Evolutionary conservation across 768 basidiomycete species (phyloP).

Genomic region (Kwoniella sp.): DNA sequence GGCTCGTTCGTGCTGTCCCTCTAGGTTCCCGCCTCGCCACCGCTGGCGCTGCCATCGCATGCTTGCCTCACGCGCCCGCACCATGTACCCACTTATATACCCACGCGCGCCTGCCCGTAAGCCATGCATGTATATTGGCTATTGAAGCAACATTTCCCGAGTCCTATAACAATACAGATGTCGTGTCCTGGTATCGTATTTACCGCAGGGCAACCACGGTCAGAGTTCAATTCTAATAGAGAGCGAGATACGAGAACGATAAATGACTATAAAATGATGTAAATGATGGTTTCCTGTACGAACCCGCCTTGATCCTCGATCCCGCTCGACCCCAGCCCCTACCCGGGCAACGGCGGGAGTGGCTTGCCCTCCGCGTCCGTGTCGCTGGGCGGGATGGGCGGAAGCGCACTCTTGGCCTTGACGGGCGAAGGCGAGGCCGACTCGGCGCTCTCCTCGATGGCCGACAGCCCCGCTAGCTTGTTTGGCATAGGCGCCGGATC

Average conservation of each 20-base stretch:
- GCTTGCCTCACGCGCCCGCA: too few species aligned
- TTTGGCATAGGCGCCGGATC: constrained; percentile 3
- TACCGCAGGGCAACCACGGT: neutral
- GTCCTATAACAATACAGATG: neutral
- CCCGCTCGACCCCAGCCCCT: too few species aligned
- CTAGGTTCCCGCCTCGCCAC: neutral
- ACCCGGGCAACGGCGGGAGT: constrained; percentile 9
- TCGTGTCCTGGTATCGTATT: neutral
- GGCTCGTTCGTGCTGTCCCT: constrained; percentile 9
- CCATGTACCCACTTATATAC: too few species aligned
- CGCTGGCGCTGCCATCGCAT: too few species aligned
- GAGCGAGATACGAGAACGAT: neutral
- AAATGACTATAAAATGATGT: neutral
- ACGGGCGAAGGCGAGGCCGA: too few species aligned
- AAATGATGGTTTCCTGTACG: too few species aligned
- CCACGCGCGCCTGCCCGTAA: neutral
- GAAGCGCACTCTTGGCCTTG: too few species aligned
- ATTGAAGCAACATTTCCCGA: constrained; percentile 15
- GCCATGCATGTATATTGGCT: constrained; percentile 35
- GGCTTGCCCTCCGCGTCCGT: constrained; percentile 15
- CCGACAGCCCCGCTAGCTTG: constrained; percentile 1
- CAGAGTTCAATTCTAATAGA: neutral
- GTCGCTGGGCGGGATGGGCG: too few species aligned
- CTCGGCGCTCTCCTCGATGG: constrained; percentile 6
- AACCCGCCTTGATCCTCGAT: too few species aligned